Base-by-base conservation (phyloP, 257 asterid species). In the Coffea eugenioides region DNA sequence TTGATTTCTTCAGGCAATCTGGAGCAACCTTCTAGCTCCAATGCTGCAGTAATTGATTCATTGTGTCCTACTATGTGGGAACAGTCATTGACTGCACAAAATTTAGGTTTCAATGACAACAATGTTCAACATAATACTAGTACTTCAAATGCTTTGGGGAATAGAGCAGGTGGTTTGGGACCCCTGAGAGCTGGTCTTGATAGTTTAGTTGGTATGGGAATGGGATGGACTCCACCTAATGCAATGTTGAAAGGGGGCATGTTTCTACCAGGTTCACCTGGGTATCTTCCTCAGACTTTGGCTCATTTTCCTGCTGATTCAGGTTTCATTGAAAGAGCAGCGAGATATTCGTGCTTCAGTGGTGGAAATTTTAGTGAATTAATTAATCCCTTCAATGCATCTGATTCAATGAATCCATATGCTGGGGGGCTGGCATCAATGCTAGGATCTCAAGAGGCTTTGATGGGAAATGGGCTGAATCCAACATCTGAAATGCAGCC, bases 291-390 rank as follows among this genome's bases (percentile, higher is more conserved):
- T 75, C 95, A 85, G 72, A 88, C 87, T 69, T 83, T 90, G 80
- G 90, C 94, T 71, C 92, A 90, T 54, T 91, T 94, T 82, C 99
- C 97, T 0, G 88, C 96, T 68, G 98, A 94, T 88, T 91, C 92
- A 1, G 97, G 87, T 31, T 94, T 91, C 77, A 92, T 94, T 7
- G 97, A 94, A 82, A 83, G 99, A 84, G 99, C 98, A 3, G 97
- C 97, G 3, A 88, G 95, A 82, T 91, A 88, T 82, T 96, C 99
- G 5, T 91, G 97, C 89, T 96, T 96, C 69, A 80, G 89, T 81
- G 93, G 97, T 80, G 99, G 95, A 75, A 90, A 83, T 85, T 86
- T 91, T 3, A 87, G 84, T n/a, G 92, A 90, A 57, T 81, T 88
- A 84, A 72, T 88, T 88, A 90, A 82, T 82, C 90, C 93, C 14